Evolutionary conservation across 257 asterid species (phyloP).

Genomic region (Solanum peruvianum): DNA sequence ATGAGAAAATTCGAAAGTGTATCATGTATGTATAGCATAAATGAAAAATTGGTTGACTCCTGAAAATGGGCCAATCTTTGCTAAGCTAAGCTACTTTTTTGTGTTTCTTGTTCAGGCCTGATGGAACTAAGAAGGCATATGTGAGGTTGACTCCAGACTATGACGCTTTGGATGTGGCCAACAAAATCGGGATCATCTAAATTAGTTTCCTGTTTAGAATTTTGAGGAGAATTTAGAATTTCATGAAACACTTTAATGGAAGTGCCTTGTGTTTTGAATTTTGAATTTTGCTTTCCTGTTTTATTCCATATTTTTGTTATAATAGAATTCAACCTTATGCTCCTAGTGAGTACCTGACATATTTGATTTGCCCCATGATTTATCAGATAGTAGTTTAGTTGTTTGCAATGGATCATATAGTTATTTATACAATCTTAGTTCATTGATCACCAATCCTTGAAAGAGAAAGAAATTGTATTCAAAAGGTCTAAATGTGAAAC

Average conservation of each 20-base stretch:
- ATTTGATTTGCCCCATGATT: not conserved
- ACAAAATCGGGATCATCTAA: constrained; percentile 55
- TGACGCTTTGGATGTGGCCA: constrained; percentile 53
- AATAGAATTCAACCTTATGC: not conserved
- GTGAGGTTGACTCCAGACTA: constrained; percentile 53
- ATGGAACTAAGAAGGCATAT: constrained; percentile 46
- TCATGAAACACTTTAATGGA: not conserved
- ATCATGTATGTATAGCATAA: too few relatives aligned
- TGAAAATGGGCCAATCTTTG: not conserved
- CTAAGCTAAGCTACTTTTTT: not conserved
- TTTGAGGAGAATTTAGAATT: not conserved
- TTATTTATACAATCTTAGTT: not conserved
- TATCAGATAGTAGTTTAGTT: too few relatives aligned
- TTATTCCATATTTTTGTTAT: not conserved
- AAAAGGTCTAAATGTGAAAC: too few relatives aligned
- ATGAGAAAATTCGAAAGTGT: not conserved
- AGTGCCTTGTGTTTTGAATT: not conserved
- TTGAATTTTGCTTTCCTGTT: not conserved
- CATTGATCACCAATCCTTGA: too few relatives aligned
- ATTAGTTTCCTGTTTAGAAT: constrained; percentile 1
- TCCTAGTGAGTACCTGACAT: not conserved
- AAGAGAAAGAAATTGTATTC: too few relatives aligned
- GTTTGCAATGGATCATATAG: not conserved
- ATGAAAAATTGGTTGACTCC: not conserved
- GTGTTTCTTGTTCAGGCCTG: constrained; percentile 28